Conservation (phyloP, 148 eudicot species). For the Vaccinium darrowii region DNA sequence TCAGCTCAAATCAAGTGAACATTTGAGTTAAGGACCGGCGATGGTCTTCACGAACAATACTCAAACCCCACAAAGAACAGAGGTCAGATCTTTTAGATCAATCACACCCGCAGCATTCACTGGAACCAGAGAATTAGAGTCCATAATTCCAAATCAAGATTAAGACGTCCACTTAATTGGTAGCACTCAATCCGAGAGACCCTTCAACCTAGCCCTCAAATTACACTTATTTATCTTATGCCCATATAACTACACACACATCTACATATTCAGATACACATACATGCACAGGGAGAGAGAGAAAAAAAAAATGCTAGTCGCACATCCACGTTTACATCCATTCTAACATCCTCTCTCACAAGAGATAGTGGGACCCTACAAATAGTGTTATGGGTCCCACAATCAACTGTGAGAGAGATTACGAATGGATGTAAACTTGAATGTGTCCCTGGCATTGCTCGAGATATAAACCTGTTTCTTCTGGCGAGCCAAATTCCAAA, state of each 20-base stretch:
- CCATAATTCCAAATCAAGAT: background rate
- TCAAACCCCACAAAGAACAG: background rate
- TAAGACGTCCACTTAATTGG: background rate
- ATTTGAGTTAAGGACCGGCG: background rate
- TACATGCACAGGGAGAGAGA: background rate
- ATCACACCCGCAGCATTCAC: background rate
- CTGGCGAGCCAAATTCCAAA: slow-evolving; percentile 99
- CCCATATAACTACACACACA: background rate
- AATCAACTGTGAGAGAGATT: too few species aligned
- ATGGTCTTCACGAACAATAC: background rate
- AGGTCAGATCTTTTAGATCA: background rate
- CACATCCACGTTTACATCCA: too few species aligned
- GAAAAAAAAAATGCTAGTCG: too few species aligned
- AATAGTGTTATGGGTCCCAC: too few species aligned
- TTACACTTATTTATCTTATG: background rate
- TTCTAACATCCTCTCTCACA: too few species aligned
- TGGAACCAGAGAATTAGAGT: background rate
- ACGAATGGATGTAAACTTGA: too few species aligned
- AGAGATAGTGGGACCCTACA: too few species aligned
- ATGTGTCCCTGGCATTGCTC: too few species aligned
- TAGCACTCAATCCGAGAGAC: background rate
- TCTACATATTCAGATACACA: background rate
- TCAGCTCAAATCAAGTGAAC: background rate
- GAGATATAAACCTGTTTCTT: slow-evolving; percentile 77
- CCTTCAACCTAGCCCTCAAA: background rate